phyloP scores from a whole-genome alignment of 768 basidiomycete genomes.

The Leccinum uliginosum region DNA sequence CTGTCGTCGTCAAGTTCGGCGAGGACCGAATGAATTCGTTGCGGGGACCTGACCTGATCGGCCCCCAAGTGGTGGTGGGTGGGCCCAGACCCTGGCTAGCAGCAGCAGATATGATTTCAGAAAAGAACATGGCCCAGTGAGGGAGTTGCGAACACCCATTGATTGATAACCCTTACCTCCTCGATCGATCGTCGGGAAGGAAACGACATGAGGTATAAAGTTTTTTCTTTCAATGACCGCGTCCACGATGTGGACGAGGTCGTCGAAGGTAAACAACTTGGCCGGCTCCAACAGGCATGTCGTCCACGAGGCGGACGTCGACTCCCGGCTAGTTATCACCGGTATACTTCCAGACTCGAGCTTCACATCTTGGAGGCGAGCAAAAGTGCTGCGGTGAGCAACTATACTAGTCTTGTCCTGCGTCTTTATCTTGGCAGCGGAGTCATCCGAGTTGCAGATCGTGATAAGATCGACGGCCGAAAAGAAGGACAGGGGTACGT shows the following conservation, averaged over 20 bases:
- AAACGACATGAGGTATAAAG: conserved; percentile 11
- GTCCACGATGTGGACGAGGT: conserved; percentile 1
- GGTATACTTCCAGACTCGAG: neutral
- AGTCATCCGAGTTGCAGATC: neutral
- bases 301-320: conserved; percentile 8
- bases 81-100: neutral
- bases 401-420: neutral
- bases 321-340: neutral
- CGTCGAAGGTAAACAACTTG: neutral
- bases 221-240: neutral
- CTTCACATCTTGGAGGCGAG: neutral
- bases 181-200: conserved; percentile 7
- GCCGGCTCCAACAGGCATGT: conserved; percentile 8
- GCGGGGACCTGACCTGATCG: neutral
- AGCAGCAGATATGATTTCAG: neutral
- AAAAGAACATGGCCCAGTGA: neutral
- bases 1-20: neutral
- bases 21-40: neutral
- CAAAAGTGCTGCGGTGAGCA: neutral
- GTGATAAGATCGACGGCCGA: conserved; percentile 7
- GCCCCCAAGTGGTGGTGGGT: neutral
- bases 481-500: neutral
- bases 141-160: neutral
- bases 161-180: neutral
- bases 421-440: neutral